Evolutionary conservation across 257 asterid genomes (phyloP), one percentile per base, ranked within the genome.

Genomic region (Petunia secreta): DNA sequence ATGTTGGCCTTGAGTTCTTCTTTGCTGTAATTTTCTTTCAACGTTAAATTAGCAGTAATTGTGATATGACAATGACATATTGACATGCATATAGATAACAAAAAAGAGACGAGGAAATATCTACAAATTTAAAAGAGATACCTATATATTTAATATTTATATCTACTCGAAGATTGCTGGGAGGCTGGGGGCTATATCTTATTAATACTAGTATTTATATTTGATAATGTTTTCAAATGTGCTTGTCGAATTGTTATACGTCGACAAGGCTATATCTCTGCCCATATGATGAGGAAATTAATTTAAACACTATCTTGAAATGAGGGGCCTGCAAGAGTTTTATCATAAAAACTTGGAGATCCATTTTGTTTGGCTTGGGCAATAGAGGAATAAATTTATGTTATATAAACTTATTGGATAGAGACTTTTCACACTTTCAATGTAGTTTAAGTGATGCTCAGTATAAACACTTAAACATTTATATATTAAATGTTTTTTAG

Each of bases 311-410:
- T 71, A 81, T 81, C 81, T 65, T 64, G 63, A 34, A 62, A 78
- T 25, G 67, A 60, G 83, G 83, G 83, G 63, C 89, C 83, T 78
- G 79, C 75, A 16, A 71, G 34, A 78, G 80, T 68, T 55, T 79
- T 71, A 48, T 77, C 80, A 77, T 73, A 75, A 77, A 77, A 63
- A 14, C 77, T 71, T 71, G 77, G 60, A 71, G 44, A 11, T 60
- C 77, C 64, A 25, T n/a, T n/a, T n/a, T 5, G 5, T 71, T 10
- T 71, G 57, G 1, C 77, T 25, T 25, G 25, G 11, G 15, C 8
- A 4, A 37, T 8, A 36, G 5, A 10, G 3, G 13, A 71, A 71
- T 9, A 8, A 39, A 68, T 68, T 16, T 43, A 38, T 3, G 38
- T 37, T 38, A 63, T 63, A 37, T 2, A 38, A 10, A 3, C 37